Conservation (phyloP, 257 asterid species). For the Fraxinus americana region DNA sequence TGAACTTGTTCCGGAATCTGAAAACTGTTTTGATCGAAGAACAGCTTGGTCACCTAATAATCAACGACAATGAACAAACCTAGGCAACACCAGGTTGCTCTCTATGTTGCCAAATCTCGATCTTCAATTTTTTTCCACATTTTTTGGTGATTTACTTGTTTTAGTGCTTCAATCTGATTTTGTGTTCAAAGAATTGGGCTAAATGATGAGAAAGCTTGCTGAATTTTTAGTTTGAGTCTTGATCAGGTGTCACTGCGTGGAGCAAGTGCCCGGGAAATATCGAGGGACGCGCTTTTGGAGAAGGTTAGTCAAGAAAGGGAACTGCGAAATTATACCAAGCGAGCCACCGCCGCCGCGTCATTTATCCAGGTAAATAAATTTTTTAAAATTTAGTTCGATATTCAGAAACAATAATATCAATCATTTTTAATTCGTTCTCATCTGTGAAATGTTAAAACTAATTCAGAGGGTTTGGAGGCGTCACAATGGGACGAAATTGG, state of each 20-base stretch:
- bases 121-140: background rate
- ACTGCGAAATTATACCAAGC: conserved; percentile 68
- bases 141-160: background rate
- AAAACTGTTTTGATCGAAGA: background rate
- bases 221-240: conserved; percentile 18
- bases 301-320: conserved; percentile 80
- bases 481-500: conserved; percentile 45
- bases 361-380: conserved; percentile 59
- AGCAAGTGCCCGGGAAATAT: conserved; percentile 83
- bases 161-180: background rate
- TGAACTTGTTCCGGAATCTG: background rate
- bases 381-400: conserved; percentile 11
- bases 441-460: conserved; percentile 8
- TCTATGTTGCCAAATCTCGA: background rate
- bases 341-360: conserved; percentile 70
- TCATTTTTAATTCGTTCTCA: background rate
- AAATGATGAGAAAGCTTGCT: background rate
- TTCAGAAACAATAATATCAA: background rate
- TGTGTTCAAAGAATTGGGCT: background rate
- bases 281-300: conserved; percentile 79
- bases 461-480: conserved; percentile 89
- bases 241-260: conserved; percentile 92
- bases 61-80: background rate
- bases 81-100: background rate
- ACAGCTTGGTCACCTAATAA: background rate